These are phyloP conservation scores for Eucalyptus virginea DNA, from an alignment of 345 rosid species.

Conservation along the genomic window DNA sequence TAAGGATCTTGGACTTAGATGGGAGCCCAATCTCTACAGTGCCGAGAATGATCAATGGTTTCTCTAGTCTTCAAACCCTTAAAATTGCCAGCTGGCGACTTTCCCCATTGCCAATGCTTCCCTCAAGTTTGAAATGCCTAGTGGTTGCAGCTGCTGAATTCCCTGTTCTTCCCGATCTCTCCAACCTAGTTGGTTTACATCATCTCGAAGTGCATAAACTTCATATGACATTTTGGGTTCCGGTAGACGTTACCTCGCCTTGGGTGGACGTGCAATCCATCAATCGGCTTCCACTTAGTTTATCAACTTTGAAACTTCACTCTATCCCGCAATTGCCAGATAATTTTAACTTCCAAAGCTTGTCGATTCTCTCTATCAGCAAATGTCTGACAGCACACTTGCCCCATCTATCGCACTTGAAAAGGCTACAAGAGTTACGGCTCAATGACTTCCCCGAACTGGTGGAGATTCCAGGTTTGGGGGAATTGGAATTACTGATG, in stretches of 20 bases:
- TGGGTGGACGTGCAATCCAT: neutral
- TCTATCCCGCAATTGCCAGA: neutral
- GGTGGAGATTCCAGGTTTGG: neutral
- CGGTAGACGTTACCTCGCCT: rapidly evolving
- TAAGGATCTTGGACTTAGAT: no score
- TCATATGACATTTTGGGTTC: rapidly evolving
- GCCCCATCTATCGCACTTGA: neutral
- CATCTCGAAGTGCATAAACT: neutral
- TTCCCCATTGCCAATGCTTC: no score
- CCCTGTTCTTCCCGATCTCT: neutral
- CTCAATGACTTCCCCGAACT: neutral
- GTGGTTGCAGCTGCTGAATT: neutral
- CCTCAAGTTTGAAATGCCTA: neutral
- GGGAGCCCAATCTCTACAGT: no score
- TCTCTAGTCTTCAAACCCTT: no score
- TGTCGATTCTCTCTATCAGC: neutral
- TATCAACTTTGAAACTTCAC: neutral
- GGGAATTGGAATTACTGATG: neutral
- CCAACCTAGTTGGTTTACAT: rapidly evolving
- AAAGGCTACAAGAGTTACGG: neutral
- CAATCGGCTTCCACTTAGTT: neutral
- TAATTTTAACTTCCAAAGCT: neutral
- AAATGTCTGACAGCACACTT: neutral
- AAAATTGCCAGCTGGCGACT: rapidly evolving
- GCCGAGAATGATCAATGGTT: no score